Evolutionary conservation across 2,329 filamentous ascomycete species (phyloP), one percentile per base, ranked within the genome.

Genomic region (Penicillium sp.): DNA sequence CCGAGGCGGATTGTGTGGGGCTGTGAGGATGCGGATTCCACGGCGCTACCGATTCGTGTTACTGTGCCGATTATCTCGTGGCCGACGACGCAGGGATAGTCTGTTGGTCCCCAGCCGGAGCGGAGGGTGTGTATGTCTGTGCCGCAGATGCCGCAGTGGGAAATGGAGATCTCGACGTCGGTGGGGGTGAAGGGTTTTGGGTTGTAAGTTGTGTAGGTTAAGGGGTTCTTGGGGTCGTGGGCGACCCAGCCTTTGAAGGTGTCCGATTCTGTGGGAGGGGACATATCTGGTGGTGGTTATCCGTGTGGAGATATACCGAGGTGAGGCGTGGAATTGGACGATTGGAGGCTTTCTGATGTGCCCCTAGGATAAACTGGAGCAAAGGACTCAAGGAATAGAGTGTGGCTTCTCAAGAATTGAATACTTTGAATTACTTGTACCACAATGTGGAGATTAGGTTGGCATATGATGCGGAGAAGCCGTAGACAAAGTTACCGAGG

Each of bases 131-230:
- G 84, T 13, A 86, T 56, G 57, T 87, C 84, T 8, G 81, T 81
- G 56, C 84, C 85, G 68, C 85, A 88, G 63, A 88, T 81, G 46
- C 85, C 85, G 64, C 84, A 87, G 73, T 87, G 84, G 3, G 82
- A 81, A 59, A 89, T 74, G 64, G 82, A 77, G 61, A 89, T 85
- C 64, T 88, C 85, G 50, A 89, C 74, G 58, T 88, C 85, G n/a
- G 77, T 81, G 63, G 86, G 82, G 18, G 83, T 78, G 55, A 73
- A 77, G 10, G 72, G 68, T 51, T 77, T 77, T 2, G 75, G 73
- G 9, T 63, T 61, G 63, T 72, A 78, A 18, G 63, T 64, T 35
- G 67, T 70, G 61, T 65, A 71, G 26, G 61, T 66, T 18, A 75
- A 61, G 6, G 51, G 67, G 30, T 58, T 66, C 38, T 62, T 72